Conservation (phyloP, 768 basidiomycete species). For the Leccinum pellstonianum region DNA sequence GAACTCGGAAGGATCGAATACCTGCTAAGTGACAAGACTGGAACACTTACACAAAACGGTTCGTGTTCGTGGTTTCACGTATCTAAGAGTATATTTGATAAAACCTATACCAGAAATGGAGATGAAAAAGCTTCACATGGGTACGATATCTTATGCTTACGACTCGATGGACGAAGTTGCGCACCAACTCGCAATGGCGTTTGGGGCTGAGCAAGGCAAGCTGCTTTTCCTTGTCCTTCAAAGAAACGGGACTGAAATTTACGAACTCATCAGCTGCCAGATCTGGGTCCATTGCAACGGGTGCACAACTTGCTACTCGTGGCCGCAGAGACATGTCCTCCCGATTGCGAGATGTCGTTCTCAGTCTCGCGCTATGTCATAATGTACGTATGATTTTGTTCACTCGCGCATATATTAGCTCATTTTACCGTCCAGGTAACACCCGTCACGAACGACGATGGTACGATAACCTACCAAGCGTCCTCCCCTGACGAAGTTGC, state of each 20-base stretch:
- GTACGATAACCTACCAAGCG: constrained; percentile 94
- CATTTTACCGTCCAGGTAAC: constrained; percentile 70
- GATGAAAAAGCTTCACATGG: constrained; percentile 98
- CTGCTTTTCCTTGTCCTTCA: not conserved
- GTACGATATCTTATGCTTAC: constrained; percentile 93
- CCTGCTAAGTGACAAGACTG: constrained; percentile 95
- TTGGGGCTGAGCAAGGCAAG: constrained; percentile 65
- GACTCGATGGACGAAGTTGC: constrained; percentile 99
- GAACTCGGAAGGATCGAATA: constrained; percentile 96
- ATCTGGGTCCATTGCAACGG: constrained; percentile 65
- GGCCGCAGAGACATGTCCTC: constrained; percentile 95
- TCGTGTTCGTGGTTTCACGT: constrained; percentile 17
- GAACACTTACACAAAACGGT: constrained; percentile 98
- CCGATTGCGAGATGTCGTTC: constrained; percentile 86
- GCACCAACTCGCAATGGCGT: constrained; percentile 85
- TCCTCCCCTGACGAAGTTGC: constrained; percentile 99
- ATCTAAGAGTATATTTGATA: not conserved
- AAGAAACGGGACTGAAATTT: not conserved
- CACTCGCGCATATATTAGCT: not conserved
- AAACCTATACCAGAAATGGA: constrained; percentile 78
- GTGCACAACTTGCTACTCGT: constrained; percentile 77
- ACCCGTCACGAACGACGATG: constrained; percentile 92
- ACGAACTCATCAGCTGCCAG: constrained; percentile 38
- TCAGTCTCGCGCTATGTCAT: constrained; percentile 93
- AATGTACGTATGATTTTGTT: constrained; percentile 55